phyloP scores from a whole-genome alignment of 1,139 yeast species.

The Suhomyces terraborum region DNA sequence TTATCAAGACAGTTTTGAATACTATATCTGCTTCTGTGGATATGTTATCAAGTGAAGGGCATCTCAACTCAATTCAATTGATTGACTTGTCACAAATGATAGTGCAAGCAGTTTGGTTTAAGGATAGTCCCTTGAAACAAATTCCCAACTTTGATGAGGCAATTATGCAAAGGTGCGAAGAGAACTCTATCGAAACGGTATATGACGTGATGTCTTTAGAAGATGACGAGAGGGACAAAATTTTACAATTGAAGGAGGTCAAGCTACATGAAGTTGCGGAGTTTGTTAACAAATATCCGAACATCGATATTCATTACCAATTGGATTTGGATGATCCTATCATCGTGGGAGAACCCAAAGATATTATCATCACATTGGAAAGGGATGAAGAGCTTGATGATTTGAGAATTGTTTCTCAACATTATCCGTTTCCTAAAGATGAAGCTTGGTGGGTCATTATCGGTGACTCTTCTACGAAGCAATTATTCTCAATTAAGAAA shows the following conservation, averaged over 20 bases:
- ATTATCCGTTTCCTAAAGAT: conserved; percentile 58
- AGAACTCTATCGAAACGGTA: conserved; percentile 64
- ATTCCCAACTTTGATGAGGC: conserved; percentile 66
- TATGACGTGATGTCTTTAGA: conserved; percentile 87
- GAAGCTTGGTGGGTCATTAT: conserved; percentile 90
- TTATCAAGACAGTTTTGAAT: conserved; percentile 52
- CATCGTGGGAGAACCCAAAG: conserved; percentile 47
- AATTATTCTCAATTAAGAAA: conserved; percentile 74
- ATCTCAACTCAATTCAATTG: conserved; percentile 72
- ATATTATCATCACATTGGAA: conserved; percentile 54
- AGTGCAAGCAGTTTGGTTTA: conserved; percentile 78
- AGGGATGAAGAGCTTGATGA: conserved; percentile 81
- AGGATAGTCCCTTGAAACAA: conserved; percentile 78
- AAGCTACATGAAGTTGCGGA: conserved; percentile 68
- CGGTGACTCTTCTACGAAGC: conserved; percentile 63
- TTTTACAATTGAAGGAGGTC: conserved; percentile 57
- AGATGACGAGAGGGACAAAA: conserved; percentile 68
- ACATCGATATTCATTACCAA: conserved; percentile 67
- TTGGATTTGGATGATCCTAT: conserved; percentile 43
- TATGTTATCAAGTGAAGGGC: conserved; percentile 77
- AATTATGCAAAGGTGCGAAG: conserved; percentile 59
- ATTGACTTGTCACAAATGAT: conserved; percentile 92
- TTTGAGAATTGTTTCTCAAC: conserved; percentile 55
- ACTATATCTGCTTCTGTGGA: conserved; percentile 73
- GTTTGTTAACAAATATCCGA: conserved; percentile 89